Evolutionary conservation across 2,329 filamentous ascomycete species (phyloP), one percentile per base, ranked within the genome.

Genomic region (Talaromyces marneffei): DNA sequence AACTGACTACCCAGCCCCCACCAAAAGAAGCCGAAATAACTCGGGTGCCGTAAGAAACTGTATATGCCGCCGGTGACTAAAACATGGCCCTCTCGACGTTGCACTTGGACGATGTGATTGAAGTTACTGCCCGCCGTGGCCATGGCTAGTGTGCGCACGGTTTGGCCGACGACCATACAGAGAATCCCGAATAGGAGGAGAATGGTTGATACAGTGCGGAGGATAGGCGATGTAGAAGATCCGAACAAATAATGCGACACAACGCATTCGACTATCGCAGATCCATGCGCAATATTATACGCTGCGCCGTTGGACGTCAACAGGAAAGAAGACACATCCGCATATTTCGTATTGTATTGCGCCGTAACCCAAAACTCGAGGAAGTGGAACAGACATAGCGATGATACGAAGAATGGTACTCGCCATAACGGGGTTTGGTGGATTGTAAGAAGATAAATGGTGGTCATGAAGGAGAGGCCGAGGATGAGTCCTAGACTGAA

Each of bases 21-120:
- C 87, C 92, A 97, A 76, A 96, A 99, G 79, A 97, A 99, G 3
- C 93, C 94, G 78, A 97, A 97, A 77, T 99, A 99, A 62, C 89
- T 89, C 12, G 94, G 94, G 75, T 99, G 94, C 25, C 94, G 81
- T 57, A 95, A 78, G 48, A 83, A 74, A 7, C 79, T 78, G 74
- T 97, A 99, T 35, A 97, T 78, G 0, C 94, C 94, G 29, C 80
- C 80, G 0, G 89, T 96, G 2, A 99, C 90, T n/a, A 99, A 82
- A 52, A 81, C 80, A 74, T 99, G 94, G 1, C 85, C 85, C 3
- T 86, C 82, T 69, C 86, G 88, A 64, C 80, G 85, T 65, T 84
- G 75, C 48, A 77, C 85, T 75, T 94, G 91, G 8, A 97, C 87
- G 35, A 87, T 85, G 64, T 93, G 94, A 71, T 96, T 96, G 83